Conservation (phyloP, 768 basidiomycete species). For the Tubosaeta sp. region DNA sequence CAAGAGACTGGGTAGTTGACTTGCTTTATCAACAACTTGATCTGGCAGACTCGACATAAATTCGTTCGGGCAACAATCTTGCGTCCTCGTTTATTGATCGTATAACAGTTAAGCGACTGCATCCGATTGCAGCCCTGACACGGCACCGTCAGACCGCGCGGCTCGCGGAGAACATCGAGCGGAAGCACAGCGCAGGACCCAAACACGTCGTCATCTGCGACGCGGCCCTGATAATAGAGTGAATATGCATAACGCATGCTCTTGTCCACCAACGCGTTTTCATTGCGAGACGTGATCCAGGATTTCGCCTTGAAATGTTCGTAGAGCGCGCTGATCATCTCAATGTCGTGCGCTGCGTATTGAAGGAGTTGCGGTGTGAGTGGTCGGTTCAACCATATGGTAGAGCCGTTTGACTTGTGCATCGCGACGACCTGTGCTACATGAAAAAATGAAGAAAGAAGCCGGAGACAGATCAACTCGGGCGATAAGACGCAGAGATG, state of each 20-base stretch:
- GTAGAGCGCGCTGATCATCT: conserved; percentile 35
- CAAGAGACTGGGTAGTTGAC: conserved; percentile 18
- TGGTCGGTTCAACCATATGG: conserved; percentile 36
- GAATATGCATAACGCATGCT: conserved; percentile 30
- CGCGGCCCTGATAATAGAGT: conserved; percentile 26
- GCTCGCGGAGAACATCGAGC: conserved; percentile 26
- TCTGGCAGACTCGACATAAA: conserved; percentile 28
- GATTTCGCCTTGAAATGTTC: conserved; percentile 26
- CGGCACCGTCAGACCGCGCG: conserved; percentile 19
- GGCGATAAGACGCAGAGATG: neutral
- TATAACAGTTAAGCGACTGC: conserved; percentile 30
- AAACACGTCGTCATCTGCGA: conserved; percentile 23
- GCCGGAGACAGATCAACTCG: neutral
- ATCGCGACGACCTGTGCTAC: conserved; percentile 35
- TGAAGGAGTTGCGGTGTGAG: conserved; percentile 33
- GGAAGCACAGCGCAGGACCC: conserved; percentile 19
- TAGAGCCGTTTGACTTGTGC: conserved; percentile 30
- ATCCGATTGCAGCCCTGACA: conserved; percentile 25
- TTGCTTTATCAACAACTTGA: conserved; percentile 28
- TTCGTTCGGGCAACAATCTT: conserved; percentile 23
- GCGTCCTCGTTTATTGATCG: conserved; percentile 6
- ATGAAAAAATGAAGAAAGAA: neutral
- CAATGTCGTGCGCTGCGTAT: conserved; percentile 43
- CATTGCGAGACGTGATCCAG: conserved; percentile 21
- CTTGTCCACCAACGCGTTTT: conserved; percentile 14